Conservation (phyloP, 2,329 filamentous ascomycete species). For the Tetracladium maxilliforme region DNA sequence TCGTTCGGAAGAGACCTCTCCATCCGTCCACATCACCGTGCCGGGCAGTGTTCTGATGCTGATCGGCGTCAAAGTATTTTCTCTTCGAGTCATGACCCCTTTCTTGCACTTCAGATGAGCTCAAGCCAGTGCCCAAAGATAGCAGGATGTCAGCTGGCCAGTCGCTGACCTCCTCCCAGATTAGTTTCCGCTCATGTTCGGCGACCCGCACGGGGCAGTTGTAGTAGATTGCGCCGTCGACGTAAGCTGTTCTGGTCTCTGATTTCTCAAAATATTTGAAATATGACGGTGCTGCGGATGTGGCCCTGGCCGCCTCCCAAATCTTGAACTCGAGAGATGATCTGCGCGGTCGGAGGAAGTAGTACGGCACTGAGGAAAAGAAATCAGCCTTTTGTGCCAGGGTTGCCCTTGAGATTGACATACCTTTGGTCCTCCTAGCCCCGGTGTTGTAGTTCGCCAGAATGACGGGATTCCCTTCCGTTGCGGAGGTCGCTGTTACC, state of each 20-base stretch:
- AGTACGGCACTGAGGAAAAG: conserved; percentile 16
- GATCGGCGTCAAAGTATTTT: too few species aligned
- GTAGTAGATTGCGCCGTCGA: conserved; percentile 31
- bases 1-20: too few species aligned
- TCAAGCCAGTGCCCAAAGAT: conserved; percentile 14
- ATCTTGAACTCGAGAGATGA: conserved; percentile 23
- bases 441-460: conserved; percentile 30
- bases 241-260: conserved; percentile 27
- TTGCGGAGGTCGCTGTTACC: conserved; percentile 22
- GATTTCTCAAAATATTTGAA: conserved; percentile 36
- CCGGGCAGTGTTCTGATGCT: too few species aligned
- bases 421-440: too few species aligned
- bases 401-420: too few species aligned
- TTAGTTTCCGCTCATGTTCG: conserved; percentile 25
- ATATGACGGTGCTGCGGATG: conserved; percentile 30
- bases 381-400: too few species aligned
- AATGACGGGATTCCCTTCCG: conserved; percentile 21
- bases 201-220: conserved; percentile 35
- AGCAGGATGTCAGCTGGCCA: conserved; percentile 14
- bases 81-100: too few species aligned
- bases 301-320: conserved; percentile 37
- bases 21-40: too few species aligned
- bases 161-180: conserved; percentile 13
- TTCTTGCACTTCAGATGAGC: too few species aligned
- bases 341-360: conserved; percentile 22